phyloP scores from a whole-genome alignment of 192 early-diverging fungal species.

The Rhizophagus prolifer region DNA sequence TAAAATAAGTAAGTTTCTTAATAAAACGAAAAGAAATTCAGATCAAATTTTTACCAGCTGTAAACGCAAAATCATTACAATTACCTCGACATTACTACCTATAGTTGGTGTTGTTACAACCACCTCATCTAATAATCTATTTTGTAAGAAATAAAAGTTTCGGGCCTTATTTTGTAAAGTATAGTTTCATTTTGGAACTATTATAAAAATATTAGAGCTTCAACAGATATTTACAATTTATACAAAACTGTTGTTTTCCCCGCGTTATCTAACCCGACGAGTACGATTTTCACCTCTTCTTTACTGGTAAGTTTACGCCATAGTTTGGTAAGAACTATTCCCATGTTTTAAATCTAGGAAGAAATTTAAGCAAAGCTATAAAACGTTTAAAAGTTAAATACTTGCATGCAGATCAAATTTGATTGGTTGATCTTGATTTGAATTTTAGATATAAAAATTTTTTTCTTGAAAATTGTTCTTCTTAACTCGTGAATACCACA shows the following conservation, averaged over 20 bases:
- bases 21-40: background rate
- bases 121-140: constrained; percentile 58
- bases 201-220: background rate
- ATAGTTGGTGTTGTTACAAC: constrained; percentile 70
- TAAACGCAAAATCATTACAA: background rate
- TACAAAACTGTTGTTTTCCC: constrained; percentile 70
- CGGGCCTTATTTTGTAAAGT: background rate
- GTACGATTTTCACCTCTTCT: constrained; percentile 67
- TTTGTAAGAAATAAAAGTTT: too few relatives aligned
- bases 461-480: too few relatives aligned
- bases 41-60: background rate
- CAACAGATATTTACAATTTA: constrained; percentile 46
- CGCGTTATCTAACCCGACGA: constrained; percentile 72
- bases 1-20: too few relatives aligned
- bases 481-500: too few relatives aligned
- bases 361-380: background rate
- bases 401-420: background rate
- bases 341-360: constrained; percentile 39
- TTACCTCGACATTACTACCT: constrained; percentile 64
- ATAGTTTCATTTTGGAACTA: background rate
- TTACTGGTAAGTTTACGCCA: constrained; percentile 60
- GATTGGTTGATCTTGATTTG: constrained; percentile 3
- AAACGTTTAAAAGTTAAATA: background rate
- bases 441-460: background rate
- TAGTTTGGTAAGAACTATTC: constrained; percentile 57